phyloP scores from a whole-genome alignment of 1,139 yeast genomes.

The Pichia sp. region DNA sequence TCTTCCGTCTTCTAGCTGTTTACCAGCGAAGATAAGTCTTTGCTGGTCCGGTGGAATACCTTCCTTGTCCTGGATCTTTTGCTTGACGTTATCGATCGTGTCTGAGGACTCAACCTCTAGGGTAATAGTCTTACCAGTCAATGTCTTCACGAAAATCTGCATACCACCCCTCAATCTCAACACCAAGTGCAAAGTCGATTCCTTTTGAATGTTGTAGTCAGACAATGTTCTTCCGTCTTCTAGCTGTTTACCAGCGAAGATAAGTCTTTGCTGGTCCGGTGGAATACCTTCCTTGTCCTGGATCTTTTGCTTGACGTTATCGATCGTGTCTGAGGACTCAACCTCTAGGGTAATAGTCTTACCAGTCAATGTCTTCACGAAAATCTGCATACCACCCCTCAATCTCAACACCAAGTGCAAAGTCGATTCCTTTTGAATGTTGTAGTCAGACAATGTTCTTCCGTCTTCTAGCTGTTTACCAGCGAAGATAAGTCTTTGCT shows the following conservation, averaged over 20 bases:
- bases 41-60: constrained; percentile 88
- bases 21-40: constrained; percentile 81
- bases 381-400: constrained; percentile 69
- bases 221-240: constrained; percentile 86
- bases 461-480: constrained; percentile 89
- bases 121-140: constrained; percentile 78
- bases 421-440: constrained; percentile 87
- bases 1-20: constrained; percentile 82
- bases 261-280: constrained; percentile 81
- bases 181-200: constrained; percentile 80
- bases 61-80: constrained; percentile 82
- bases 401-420: constrained; percentile 79
- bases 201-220: constrained; percentile 89
- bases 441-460: constrained; percentile 82
- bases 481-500: constrained; percentile 78
- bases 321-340: constrained; percentile 70
- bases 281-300: constrained; percentile 88
- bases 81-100: constrained; percentile 79
- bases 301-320: constrained; percentile 74
- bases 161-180: constrained; percentile 76
- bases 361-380: constrained; percentile 61
- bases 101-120: constrained; percentile 79
- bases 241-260: constrained; percentile 82
- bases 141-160: constrained; percentile 76
- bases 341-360: constrained; percentile 69